Evolutionary conservation across 2,329 filamentous ascomycete species (phyloP), one percentile per base, ranked within the genome.

Genomic region (Fusarium chaquense): DNA sequence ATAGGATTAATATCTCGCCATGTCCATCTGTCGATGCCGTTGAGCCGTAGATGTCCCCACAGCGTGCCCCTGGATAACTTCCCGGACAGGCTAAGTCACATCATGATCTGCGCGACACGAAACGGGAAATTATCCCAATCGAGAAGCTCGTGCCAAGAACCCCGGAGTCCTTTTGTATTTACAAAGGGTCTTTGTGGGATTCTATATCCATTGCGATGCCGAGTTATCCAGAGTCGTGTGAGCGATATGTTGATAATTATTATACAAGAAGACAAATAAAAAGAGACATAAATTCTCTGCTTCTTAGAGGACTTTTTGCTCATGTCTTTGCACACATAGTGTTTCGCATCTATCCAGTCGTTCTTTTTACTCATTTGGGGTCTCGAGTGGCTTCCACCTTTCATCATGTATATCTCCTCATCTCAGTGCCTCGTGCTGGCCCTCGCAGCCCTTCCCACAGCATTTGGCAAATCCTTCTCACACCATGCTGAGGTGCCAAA

Each of bases 81-180:
- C 62, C 54, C 28, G 30, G 46, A 56, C 8, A 18, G 62, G 41
- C 30, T 24, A 55, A 46, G 46, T 41, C 28, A 13, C 47, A 33
- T 50, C 49, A 56, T 62, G 63, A 66, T 55, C 55, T 62, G 49
- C 62, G 40, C 9, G 30, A 54, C 38, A 24, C 52, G 20, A 40
- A 49, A 43, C 62, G 63, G 62, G 32, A 45, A 47, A 47, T 40
- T 26, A 33, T 24, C 63, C 63, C 30, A 66, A 66, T 66, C 3
- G 24, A 66, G 63, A 40, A 66, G 63, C 24, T 66, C 44, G 30
- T 35, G 62, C 62, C 55, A 66, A 62, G 62, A 50, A 56, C 40
- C 49, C 49, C 40, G 33, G 63, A 49, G 50, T 16, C 58, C 58
- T 61, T 61, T 61, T 61, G 58, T 50, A 49, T 49, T 28, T 18